Conservation (phyloP, 2,329 filamentous ascomycete species). For the Trichophyton rubrum region DNA sequence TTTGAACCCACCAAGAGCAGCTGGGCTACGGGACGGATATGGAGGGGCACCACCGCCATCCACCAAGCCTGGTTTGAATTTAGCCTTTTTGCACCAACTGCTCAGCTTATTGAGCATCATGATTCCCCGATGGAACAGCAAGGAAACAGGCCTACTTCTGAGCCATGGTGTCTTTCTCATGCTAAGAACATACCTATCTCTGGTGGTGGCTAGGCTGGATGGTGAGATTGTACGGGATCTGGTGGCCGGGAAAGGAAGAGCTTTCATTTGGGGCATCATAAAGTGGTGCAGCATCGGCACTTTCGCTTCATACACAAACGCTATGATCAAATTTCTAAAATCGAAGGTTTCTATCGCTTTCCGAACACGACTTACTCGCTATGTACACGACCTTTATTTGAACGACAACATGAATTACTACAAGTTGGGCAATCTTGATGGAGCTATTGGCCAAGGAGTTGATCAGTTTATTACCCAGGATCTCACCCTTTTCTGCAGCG, state of each 20-base stretch:
- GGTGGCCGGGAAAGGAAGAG: constrained; percentile 83
- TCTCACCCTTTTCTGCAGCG: constrained; percentile 84
- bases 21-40: constrained; percentile 56
- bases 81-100: constrained; percentile 95
- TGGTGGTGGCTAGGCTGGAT: constrained; percentile 84
- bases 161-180: constrained; percentile 85
- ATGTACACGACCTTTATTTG: constrained; percentile 93
- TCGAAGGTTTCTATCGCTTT: constrained; percentile 98
- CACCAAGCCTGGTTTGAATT: constrained; percentile 84
- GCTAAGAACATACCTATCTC: constrained; percentile 81
- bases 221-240: constrained; percentile 93
- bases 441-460: constrained; percentile 78
- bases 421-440: constrained; percentile 84
- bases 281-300: constrained; percentile 95
- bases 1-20: constrained; percentile 74
- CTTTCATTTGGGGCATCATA: constrained; percentile 73
- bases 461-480: constrained; percentile 98
- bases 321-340: constrained; percentile 97
- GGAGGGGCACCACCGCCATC: constrained; percentile 62
- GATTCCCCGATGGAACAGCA: constrained; percentile 90
- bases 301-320: constrained; percentile 92
- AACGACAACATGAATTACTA: constrained; percentile 95
- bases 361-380: constrained; percentile 82
- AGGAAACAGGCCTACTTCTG: constrained; percentile 80
- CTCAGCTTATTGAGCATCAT: constrained; percentile 93